Evolutionary conservation across 176 grass and related monocot genomes (phyloP), one percentile per base, ranked within the genome.

Genomic region (Oryza officinalis): DNA sequence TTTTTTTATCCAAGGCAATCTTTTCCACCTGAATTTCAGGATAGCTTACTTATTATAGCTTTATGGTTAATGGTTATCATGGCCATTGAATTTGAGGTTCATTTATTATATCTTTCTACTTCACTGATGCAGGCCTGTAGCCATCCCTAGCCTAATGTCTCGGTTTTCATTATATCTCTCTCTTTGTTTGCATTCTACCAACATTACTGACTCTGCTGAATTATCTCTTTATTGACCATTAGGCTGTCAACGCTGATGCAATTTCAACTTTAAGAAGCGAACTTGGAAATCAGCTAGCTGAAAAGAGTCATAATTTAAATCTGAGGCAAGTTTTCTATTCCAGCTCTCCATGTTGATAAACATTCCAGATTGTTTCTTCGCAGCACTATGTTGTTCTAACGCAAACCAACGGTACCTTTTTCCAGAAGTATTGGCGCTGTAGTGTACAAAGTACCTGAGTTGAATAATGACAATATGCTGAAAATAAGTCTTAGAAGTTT

Each of bases 401-500:
- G 28, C 31, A 1, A 68, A 23, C 10, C 3, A 68, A 18, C 3
- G 46, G 66, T 80, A 67, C 27, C 81, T 14, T 80, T 80, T 61
- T 89, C 44, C 87, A 98, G 93, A 83, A 91, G 85, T 46, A 98
- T 98, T 47, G 93, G 96, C 47, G 93, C 91, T 28, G 87, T 98
- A 25, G 96, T 95, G 33, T 95, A 98, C 77, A 94, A 92, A 77
- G 93, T 98, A 8, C 89, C 89, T 10, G 85, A 98, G 78, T 60
- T 95, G 41, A 88, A 95, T 28, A 87, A 87, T 40, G 91, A 98
- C 12, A 44, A 87, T 50, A 70, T 94, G 74, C 67, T 91, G 52
- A 98, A 98, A 88, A 88, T 98, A 81, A 98, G 96, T 74, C 83
- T 98, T 45, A 88, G 93, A 91, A 98, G 96, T 85, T 80, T 95